A percentile compares a stretch with the other conserved stretches of the same genome.
Conservation (phyloP, 129 eudicot species). For the Heracleum sosnowskyi region DNA sequence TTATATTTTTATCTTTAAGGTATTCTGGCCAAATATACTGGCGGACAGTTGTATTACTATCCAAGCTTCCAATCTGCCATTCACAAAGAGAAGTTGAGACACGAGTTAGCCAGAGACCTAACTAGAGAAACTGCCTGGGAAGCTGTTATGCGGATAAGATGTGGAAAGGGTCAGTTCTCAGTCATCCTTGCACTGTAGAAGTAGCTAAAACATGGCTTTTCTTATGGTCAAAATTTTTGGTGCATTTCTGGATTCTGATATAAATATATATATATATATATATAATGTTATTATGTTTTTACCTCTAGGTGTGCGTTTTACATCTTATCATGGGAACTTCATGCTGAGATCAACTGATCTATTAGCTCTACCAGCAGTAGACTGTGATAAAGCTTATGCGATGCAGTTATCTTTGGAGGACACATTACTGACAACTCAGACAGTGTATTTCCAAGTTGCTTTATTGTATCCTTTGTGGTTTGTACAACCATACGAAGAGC, state of each 20-base stretch:
- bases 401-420: constrained; percentile 96
- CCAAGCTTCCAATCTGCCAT: constrained; percentile 65
- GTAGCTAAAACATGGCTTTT: constrained; percentile 9
- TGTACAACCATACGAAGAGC: not conserved
- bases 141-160: constrained; percentile 97
- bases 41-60: constrained; percentile 93
- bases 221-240: constrained; percentile 4
- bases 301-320: constrained; percentile 75
- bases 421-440: constrained; percentile 71
- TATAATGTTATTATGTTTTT: too few relatives aligned
- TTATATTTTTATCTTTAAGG: constrained; percentile 50
- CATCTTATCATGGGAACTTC: constrained; percentile 95
- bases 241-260: constrained; percentile 2
- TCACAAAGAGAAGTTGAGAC: constrained; percentile 74
- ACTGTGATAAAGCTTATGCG: constrained; percentile 98
- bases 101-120: constrained; percentile 89
- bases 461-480: constrained; percentile 72
- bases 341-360: constrained; percentile 97
- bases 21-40: constrained; percentile 91
- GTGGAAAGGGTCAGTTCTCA: constrained; percentile 74
- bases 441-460: constrained; percentile 92
- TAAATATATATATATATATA: too few relatives aligned
- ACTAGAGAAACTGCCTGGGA: constrained; percentile 99
- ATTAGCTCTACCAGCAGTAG: constrained; percentile 96
- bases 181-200: not conserved